phyloP scores from a whole-genome alignment of 306 rosid species.

The Castanopsis chinensis region DNA sequence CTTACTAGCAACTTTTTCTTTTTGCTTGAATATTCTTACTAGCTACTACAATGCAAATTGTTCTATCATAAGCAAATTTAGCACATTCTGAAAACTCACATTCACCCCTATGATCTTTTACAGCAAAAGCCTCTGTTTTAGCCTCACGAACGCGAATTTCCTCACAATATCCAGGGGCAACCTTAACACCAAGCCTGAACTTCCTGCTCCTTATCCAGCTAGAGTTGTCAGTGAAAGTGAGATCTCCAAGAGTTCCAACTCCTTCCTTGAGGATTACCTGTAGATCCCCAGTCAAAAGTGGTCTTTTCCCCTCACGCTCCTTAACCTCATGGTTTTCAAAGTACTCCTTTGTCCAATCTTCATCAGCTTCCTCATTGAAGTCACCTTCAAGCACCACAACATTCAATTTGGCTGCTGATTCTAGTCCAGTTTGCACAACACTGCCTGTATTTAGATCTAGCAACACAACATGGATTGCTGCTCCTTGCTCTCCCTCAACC shows the following conservation, averaged over 20 bases:
- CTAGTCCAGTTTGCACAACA: constrained; percentile 63
- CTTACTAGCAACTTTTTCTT: not conserved
- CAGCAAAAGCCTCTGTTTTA: constrained; percentile 79
- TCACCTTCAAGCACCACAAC: constrained; percentile 87
- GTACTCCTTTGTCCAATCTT: constrained; percentile 59
- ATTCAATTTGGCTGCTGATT: constrained; percentile 59
- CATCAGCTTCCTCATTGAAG: constrained; percentile 61
- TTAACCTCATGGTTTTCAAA: constrained; percentile 69
- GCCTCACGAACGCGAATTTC: constrained; percentile 71
- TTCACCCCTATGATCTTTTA: constrained; percentile 95
- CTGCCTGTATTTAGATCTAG: constrained; percentile 52
- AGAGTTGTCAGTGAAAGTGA: constrained; percentile 86
- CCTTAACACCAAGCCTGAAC: constrained; percentile 80
- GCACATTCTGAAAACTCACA: constrained; percentile 46
- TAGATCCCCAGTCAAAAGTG: constrained; percentile 73
- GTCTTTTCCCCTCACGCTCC: constrained; percentile 89
- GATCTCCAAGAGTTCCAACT: constrained; percentile 74
- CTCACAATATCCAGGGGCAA: constrained; percentile 57
- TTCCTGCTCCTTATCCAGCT: constrained; percentile 91
- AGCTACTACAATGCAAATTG: not conserved
- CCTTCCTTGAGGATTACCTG: constrained; percentile 78
- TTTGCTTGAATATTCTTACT: not conserved
- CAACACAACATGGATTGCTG: constrained; percentile 58
- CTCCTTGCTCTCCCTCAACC: constrained; percentile 89
- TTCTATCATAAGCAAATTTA: not conserved